These are phyloP conservation scores for Acanthamoeba quina DNA, from an alignment of 208 protist species.

Conservation along the genomic window DNA sequence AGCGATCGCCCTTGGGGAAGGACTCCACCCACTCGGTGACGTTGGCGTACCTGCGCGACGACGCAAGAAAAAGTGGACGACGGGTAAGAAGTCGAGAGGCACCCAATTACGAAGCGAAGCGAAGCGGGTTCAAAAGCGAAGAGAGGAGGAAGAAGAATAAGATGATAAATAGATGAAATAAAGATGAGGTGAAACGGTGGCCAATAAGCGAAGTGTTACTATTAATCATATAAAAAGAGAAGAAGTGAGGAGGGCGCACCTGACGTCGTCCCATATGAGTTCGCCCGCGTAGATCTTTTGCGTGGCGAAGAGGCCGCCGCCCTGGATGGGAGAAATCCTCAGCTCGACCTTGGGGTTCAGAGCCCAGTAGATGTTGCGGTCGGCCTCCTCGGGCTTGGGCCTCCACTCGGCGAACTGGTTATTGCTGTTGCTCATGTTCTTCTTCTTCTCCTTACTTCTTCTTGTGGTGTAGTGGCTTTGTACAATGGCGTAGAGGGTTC, in stretches of 20 bases:
- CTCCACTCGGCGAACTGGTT: conserved; percentile 2
- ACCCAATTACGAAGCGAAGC: not conserved
- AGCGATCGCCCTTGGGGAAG: conserved; percentile 60
- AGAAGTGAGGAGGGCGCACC: not conserved
- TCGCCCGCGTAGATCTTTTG: conserved; percentile 61
- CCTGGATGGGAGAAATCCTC: conserved; percentile 72
- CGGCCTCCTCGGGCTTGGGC: conserved; percentile 61
- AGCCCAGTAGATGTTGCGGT: conserved; percentile 67
- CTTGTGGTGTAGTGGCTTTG: not conserved
- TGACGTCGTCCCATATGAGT: conserved; percentile 60
- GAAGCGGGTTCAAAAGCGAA: not conserved
- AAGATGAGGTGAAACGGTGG: not conserved
- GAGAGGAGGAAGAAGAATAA: no score
- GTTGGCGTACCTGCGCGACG: conserved; percentile 24
- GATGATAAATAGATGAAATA: not conserved
- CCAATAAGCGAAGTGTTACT: no score
- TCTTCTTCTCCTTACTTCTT: no score
- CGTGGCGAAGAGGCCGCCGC: conserved; percentile 68
- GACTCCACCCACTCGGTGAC: conserved; percentile 35
- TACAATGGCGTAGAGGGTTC: no score
- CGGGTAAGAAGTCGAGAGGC: not conserved
- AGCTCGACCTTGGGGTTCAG: conserved; percentile 70
- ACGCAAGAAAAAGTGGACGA: no score
- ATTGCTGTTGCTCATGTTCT: conserved; percentile 1
- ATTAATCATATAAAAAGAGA: not conserved